Base-by-base conservation (phyloP, 345 rosid species). In the Heritiera littoralis region DNA sequence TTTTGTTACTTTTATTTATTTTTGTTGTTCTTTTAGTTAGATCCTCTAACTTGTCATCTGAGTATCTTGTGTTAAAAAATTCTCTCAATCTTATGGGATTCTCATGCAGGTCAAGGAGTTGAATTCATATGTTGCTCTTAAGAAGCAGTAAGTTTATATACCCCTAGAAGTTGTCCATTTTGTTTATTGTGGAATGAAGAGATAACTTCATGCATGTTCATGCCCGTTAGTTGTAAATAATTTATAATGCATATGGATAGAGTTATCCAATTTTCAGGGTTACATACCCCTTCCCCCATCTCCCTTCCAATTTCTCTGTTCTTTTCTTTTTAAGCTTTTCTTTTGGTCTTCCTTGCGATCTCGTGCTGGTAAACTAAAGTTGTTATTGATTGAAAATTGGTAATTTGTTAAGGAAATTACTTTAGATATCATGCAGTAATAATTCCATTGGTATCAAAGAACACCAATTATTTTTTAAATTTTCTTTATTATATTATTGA, bases 91-190 rank as follows among this genome's bases (percentile, higher is more conserved):
- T 38, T 73, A 23, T 82, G 81, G 6, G 75, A 28, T 83, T 65
- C 69, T 70, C 72, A 46, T 88, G 89, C 89, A 89, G 98, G 86
- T 92, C 51, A 93, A 92, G 84, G 95, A 92, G 88, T 80, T 94
- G 69, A 91, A 92, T 84, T 91, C 98, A 56, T 90, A 91, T 71
- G 94, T 89, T 80, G 93, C 95, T 76, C 93, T 88, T 48, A 91
- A 89, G 86, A 94, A 94, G 85, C 88, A 89, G 97, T 90, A 89
- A 54, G 92, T 86, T 51, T 12, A 61, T 11, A 66, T 13, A 56
- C n/a, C 65, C 43, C 64, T 65, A 43, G 23, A 66, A 74, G 55
- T 23, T 83, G 7, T 61, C 40, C 8, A 5, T 66, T 46, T 74
- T 54, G 41, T 63, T 46, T 76, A 12, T n/a, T 68, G 66, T 61